phyloP scores from a whole-genome alignment of 2,329 filamentous ascomycete genomes.

The Trichoderma oligosporum region DNA sequence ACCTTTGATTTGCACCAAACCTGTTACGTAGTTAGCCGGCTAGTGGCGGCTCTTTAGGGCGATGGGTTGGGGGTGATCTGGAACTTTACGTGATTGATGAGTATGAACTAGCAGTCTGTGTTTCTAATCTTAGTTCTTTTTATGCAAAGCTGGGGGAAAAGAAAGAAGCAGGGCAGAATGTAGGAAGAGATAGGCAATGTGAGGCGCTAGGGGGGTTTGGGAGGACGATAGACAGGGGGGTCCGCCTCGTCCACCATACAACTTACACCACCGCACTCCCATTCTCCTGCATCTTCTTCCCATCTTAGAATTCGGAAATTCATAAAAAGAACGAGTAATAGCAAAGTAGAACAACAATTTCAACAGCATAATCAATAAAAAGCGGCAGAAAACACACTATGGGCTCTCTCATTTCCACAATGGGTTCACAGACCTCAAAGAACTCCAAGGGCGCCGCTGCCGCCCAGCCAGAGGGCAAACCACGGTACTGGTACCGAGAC shows the following conservation, averaged over 20 bases:
- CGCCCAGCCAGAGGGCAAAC: slow-evolving; percentile 31
- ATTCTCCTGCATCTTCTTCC: not conserved
- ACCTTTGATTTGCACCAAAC: slow-evolving; percentile 4
- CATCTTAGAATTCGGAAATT: not conserved
- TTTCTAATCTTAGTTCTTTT: slow-evolving; percentile 11
- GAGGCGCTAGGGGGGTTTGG: not conserved
- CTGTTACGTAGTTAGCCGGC: slow-evolving; percentile 16
- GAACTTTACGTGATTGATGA: too few relatives aligned
- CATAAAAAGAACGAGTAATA: not conserved
- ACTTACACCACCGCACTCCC: slow-evolving; percentile 9
- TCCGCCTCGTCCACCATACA: not conserved
- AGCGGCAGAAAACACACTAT: slow-evolving; percentile 5
- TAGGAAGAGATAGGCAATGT: not conserved
- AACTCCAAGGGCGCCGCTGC: slow-evolving; percentile 13
- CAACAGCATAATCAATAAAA: not conserved
- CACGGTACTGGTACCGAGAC: slow-evolving; percentile 48
- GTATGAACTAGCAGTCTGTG: not conserved
- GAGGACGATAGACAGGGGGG: slow-evolving; percentile 2
- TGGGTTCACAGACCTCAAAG: slow-evolving; percentile 23
- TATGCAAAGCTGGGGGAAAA: not conserved
- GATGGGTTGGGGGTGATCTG: too few relatives aligned
- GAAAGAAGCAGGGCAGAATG: slow-evolving; percentile 11
- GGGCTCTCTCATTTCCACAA: slow-evolving; percentile 19
- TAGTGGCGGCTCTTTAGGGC: too few relatives aligned
- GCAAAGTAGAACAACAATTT: not conserved